Evolutionary conservation across 352 stramenopile species (phyloP), one percentile per base, ranked within the genome.

Genomic region (Salisapilia sapeloensis): DNA sequence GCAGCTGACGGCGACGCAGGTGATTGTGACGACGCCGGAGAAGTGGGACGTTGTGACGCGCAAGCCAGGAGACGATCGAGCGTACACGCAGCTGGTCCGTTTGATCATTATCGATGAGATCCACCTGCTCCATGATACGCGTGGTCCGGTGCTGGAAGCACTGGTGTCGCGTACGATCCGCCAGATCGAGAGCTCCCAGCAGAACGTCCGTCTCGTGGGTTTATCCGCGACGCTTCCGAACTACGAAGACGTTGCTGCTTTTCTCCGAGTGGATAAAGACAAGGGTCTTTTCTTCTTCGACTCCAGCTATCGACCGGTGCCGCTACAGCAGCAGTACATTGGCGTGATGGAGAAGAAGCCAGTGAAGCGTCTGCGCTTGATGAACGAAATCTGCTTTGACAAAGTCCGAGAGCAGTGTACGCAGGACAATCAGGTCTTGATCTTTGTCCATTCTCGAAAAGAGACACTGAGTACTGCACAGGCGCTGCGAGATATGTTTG

Each of bases 41-140:
- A 99, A 99, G 60, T 99, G 94, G 94, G 96, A 99, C 65, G 98
- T 99, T 48, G 93, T 99, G 28, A 99, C 95, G 15, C 79, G 96
- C 35, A 98, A 99, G 61, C 92, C 87, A 15, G 94, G 96, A 21
- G 95, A 98, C 32, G 69, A 91, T 36, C 70, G 94, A 30, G 92
- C 94, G 5, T 99, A 98, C 61, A 99, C 93, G 3, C 93, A 99
- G 50, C 72, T 99, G 4, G 93, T 99, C 10, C 87, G 90, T 6
- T 53, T 99, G 19, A 81, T 99, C 24, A 99, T 99, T 53, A 96
- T 99, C 35, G 96, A 99, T 78, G 96, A 99, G 63, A 98, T 99
- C 46, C 96, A 99, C 54, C 67, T 99, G 36, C 70, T 99, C 9
- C 94, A 99, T 46, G 96, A 99, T 48, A 93, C 96, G 16, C 85